phyloP scores from a whole-genome alignment of 768 basidiomycete species.

The Tubosaeta brunneosetosa region DNA sequence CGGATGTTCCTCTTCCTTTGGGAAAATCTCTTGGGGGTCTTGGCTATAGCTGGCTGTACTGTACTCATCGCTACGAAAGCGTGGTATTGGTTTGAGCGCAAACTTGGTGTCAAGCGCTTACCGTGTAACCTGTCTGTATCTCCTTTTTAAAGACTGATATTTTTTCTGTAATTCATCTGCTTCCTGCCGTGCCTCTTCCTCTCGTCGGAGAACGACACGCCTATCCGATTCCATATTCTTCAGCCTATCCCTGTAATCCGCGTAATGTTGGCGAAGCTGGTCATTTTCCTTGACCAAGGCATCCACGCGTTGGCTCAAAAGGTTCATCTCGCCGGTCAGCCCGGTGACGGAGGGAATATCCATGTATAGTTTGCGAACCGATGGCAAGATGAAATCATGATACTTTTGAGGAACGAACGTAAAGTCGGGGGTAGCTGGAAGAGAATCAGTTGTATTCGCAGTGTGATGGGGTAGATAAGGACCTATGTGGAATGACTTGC shows the following conservation, averaged over 20 bases:
- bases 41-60: conserved; percentile 8
- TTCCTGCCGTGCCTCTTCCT: conserved; percentile 36
- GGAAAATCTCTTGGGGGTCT: conserved; percentile 10
- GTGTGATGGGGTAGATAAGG: conserved; percentile 10
- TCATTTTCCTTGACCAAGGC: conserved; percentile 39
- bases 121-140: conserved; percentile 15
- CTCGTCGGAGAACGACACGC: conserved; percentile 23
- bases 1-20: conserved; percentile 20
- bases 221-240: conserved; percentile 32
- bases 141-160: conserved; percentile 29
- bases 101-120: conserved; percentile 3
- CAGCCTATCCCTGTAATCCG: conserved; percentile 35
- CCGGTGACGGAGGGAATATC: conserved; percentile 32
- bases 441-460: neutral
- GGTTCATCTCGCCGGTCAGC: conserved; percentile 31
- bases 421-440: conserved; percentile 44
- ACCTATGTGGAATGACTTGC: conserved; percentile 53
- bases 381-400: conserved; percentile 52
- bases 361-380: conserved; percentile 53
- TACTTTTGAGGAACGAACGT: conserved; percentile 52
- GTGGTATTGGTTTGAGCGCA: neutral
- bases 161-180: conserved; percentile 35
- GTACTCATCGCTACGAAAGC: conserved; percentile 4
- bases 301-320: conserved; percentile 37
- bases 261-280: conserved; percentile 40